Percentiles rank a stretch among this genome's conserved stretches.
Evolutionary conservation across 768 basidiomycete species (phyloP).

Genomic region (Auriscalpium vulgare): DNA sequence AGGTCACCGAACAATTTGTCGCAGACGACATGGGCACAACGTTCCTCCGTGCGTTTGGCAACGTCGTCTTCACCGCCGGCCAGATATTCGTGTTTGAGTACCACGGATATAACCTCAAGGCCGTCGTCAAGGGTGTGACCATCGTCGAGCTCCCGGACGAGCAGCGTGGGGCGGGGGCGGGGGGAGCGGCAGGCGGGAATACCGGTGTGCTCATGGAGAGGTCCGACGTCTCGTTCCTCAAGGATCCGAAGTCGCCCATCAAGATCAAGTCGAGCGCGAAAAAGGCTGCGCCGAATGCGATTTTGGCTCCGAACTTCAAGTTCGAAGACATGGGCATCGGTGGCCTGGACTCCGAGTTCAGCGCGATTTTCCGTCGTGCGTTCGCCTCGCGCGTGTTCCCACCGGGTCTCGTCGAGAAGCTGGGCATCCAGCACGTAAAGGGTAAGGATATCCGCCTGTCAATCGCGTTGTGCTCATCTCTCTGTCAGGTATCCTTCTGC

Average conservation of each 20-base stretch:
- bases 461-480: not conserved
- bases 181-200: constrained; percentile 15
- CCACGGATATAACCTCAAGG: constrained; percentile 77
- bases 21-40: constrained; percentile 78
- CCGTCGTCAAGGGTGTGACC: constrained; percentile 50
- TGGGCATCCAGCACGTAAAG: constrained; percentile 97
- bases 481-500: constrained; percentile 75
- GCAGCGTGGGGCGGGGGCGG: constrained; percentile 38
- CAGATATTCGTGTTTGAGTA: constrained; percentile 81
- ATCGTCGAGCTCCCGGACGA: constrained; percentile 55
- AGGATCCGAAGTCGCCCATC: constrained; percentile 72
- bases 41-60: constrained; percentile 69
- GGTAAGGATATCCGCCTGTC: constrained; percentile 37
- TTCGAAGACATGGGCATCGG: constrained; percentile 99
- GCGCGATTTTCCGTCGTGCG: constrained; percentile 94
- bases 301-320: constrained; percentile 96
- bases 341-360: constrained; percentile 91
- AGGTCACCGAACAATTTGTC: constrained; percentile 66
- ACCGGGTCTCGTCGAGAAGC: constrained; percentile 90
- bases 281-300: constrained; percentile 91
- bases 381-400: constrained; percentile 99
- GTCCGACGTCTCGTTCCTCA: constrained; percentile 87
- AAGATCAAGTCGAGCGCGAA: constrained; percentile 89
- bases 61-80: constrained; percentile 59
- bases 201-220: constrained; percentile 83